phyloP scores from a whole-genome alignment of 306 rosid species.

The Quercus robur region DNA sequence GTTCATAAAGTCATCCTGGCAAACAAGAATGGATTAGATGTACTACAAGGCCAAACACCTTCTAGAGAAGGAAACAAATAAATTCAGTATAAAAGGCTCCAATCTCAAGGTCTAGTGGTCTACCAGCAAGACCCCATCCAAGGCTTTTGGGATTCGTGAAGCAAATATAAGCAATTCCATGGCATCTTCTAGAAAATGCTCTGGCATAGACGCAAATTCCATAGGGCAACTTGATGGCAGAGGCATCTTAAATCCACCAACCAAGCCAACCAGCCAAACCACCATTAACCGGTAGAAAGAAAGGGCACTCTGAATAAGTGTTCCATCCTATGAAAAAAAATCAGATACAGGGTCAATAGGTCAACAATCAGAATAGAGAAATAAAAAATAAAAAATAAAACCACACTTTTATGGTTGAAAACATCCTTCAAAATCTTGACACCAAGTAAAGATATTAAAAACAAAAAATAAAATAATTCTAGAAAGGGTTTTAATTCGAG shows the following conservation, averaged over 20 bases:
- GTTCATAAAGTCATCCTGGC: constrained; percentile 98
- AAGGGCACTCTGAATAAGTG: constrained; percentile 76
- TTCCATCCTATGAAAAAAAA: constrained; percentile 58
- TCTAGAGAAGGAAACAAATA: background rate
- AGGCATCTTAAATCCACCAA: constrained; percentile 99
- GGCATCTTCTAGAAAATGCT: constrained; percentile 98
- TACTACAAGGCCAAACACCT: constrained; percentile 4
- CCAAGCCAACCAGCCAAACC: constrained; percentile 89
- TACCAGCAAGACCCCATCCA: constrained; percentile 90
- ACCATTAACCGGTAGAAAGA: constrained; percentile 86
- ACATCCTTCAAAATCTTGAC: background rate
- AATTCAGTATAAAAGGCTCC: constrained; percentile 1
- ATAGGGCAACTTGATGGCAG: constrained; percentile 71
- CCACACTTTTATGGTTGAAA: background rate
- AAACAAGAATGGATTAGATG: constrained; percentile 15
- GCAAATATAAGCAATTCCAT: constrained; percentile 97
- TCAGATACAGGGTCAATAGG: constrained; percentile 1
- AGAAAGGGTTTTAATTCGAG: background rate
- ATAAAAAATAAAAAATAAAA: background rate
- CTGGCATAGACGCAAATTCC: constrained; percentile 93
- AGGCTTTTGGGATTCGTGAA: constrained; percentile 94
- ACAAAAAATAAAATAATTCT: background rate
- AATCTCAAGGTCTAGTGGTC: constrained; percentile 19
- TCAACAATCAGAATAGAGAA: constrained; percentile 10
- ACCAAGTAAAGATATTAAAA: background rate